Percentiles rank a stretch among this genome's conserved stretches.
phyloP scores from a whole-genome alignment of 2,329 filamentous ascomycete genomes.

The Furcasterigmium sp. region DNA sequence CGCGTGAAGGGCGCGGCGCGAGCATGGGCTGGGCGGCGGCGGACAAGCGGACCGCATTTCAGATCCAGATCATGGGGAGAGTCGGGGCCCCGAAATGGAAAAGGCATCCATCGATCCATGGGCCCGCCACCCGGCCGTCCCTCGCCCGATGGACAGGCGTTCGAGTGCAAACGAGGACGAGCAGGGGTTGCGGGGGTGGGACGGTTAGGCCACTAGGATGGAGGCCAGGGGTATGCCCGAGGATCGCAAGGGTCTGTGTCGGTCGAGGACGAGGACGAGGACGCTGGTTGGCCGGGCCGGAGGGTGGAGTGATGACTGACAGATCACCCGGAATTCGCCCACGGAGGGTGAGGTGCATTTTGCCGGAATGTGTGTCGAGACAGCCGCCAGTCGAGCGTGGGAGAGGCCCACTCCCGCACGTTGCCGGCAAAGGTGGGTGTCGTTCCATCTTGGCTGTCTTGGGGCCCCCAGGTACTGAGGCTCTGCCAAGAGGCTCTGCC shows the following conservation, averaged over 20 bases:
- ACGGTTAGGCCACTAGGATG: no score
- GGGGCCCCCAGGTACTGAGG: background rate
- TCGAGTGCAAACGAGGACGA: no score
- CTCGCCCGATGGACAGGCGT: no score
- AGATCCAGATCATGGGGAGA: conserved; percentile 1
- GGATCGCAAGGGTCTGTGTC: no score
- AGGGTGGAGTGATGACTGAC: background rate
- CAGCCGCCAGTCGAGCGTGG: background rate
- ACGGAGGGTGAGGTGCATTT: background rate
- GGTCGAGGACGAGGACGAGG: no score
- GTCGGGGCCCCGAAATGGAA: background rate
- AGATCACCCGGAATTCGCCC: background rate
- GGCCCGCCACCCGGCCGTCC: conserved; percentile 1
- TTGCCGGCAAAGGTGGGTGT: no score
- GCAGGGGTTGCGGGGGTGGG: no score
- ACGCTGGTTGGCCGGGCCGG: no score
- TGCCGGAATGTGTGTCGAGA: background rate
- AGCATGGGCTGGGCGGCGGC: conserved; percentile 1
- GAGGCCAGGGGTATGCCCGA: no score
- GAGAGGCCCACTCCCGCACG: background rate
- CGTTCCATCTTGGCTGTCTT: background rate
- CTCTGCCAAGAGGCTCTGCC: background rate
- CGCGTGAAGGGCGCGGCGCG: no score
- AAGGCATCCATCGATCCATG: conserved; percentile 1
- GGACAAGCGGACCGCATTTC: conserved; percentile 3